Evolutionary conservation across 192 early-diverging fungal genomes (phyloP).

Genomic region (Podila horticola): DNA sequence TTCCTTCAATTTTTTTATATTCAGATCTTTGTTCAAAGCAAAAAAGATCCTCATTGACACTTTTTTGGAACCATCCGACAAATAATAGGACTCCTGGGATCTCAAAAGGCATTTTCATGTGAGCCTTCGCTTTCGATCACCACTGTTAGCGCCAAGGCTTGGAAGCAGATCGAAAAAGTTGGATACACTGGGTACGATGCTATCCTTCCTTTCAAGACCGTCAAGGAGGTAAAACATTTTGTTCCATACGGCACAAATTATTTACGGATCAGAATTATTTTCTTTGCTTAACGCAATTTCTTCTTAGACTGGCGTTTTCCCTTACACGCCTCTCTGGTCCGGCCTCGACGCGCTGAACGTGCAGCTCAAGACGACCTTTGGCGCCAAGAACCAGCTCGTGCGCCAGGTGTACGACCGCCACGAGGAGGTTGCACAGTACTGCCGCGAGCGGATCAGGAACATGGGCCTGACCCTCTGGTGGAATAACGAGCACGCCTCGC

Average conservation of each 20-base stretch:
- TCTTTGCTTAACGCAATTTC: not conserved
- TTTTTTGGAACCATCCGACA: not conserved
- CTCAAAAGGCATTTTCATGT: slow-evolving; percentile 44
- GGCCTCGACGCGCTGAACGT: slow-evolving; percentile 39
- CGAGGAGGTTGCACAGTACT: slow-evolving; percentile 30
- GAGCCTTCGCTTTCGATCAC: slow-evolving; percentile 36
- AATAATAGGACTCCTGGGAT: slow-evolving; percentile 30
- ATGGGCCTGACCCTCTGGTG: slow-evolving; percentile 46
- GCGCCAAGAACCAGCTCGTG: slow-evolving; percentile 6
- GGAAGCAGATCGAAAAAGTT: slow-evolving; percentile 49
- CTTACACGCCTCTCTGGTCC: slow-evolving; percentile 48
- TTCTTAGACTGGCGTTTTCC: slow-evolving; percentile 11
- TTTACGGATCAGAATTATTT: not conserved
- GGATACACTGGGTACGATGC: slow-evolving; percentile 45
- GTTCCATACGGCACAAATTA: not conserved
- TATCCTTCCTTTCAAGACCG: slow-evolving; percentile 24
- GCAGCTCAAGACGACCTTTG: slow-evolving; percentile 26
- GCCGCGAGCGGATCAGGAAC: slow-evolving; percentile 26
- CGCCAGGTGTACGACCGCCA: slow-evolving; percentile 24
- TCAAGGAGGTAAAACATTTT: slow-evolving; percentile 18
- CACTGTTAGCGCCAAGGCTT: slow-evolving; percentile 40
- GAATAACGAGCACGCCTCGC: slow-evolving; percentile 11
- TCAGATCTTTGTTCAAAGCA: not conserved
- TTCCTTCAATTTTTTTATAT: not conserved
- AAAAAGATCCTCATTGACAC: not conserved